Evolutionary conservation across 2,329 filamentous ascomycete genomes (phyloP).

Genomic region (Trichoderma oligosporum): DNA sequence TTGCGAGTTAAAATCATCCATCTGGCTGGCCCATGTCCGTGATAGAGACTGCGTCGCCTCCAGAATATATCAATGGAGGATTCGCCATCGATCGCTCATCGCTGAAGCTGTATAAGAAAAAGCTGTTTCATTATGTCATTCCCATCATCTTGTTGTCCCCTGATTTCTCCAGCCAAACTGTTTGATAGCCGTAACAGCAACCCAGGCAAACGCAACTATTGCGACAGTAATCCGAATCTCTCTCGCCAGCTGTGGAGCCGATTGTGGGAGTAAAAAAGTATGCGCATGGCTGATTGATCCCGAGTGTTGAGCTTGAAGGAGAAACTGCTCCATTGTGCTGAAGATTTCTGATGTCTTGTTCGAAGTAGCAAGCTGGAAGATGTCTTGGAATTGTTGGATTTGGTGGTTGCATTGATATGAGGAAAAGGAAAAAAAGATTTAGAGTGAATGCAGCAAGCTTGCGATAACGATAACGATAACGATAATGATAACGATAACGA

Average conservation of each 20-base stretch:
- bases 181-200: constrained; percentile 22
- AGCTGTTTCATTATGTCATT: no score
- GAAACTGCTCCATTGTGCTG: constrained; percentile 24
- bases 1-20: no score
- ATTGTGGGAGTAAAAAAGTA: constrained; percentile 20
- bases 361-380: no score
- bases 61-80: no score
- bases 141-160: background rate
- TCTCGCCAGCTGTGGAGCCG: constrained; percentile 20
- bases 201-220: constrained; percentile 24
- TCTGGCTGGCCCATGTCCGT: no score
- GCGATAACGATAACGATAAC: no score
- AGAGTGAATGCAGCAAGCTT: no score
- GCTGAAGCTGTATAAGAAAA: no score
- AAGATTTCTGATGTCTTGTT: no score
- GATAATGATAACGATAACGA: no score
- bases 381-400: background rate
- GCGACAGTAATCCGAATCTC: constrained; percentile 25
- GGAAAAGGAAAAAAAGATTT: background rate
- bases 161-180: constrained; percentile 11
- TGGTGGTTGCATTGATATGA: background rate
- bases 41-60: no score
- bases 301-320: constrained; percentile 23
- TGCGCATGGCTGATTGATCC: constrained; percentile 23
- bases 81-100: no score